Conservation (phyloP, 441 rosid genomes). For the Hura crepitans region DNA sequence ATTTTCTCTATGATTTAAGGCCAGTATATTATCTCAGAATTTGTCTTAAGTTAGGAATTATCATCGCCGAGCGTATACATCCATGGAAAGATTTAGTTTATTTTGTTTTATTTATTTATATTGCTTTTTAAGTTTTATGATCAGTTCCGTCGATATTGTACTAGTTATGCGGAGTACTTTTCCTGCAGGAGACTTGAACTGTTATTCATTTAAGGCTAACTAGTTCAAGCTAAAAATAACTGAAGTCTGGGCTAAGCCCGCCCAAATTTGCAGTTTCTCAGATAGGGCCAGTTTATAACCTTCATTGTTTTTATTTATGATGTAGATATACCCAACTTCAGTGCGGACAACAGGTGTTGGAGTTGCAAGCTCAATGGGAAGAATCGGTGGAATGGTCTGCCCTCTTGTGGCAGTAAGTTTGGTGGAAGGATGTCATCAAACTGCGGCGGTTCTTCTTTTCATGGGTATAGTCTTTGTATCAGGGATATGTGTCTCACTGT, state of each 20-base stretch:
- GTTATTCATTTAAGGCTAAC: neutral
- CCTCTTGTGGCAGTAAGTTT: conserved; percentile 86
- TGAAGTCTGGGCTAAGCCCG: neutral
- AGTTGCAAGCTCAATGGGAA: conserved; percentile 73
- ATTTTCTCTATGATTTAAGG: neutral
- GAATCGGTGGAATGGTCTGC: conserved; percentile 82
- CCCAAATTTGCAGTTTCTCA: too few species aligned
- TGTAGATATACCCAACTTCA: conserved; percentile 79
- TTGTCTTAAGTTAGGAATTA: neutral
- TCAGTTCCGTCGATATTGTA: too few species aligned
- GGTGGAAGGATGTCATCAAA: conserved; percentile 74
- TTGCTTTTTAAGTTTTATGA: neutral
- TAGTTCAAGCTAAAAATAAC: neutral
- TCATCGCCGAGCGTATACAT: neutral
- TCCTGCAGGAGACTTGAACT: neutral
- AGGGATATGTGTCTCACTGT: conserved; percentile 55
- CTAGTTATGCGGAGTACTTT: neutral
- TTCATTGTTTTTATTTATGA: neutral
- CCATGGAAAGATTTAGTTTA: neutral
- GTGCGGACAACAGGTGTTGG: conserved; percentile 89
- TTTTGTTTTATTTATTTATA: neutral
- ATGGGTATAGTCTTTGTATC: conserved; percentile 51
- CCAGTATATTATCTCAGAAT: neutral
- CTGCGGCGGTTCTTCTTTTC: conserved; percentile 55
- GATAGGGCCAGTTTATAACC: neutral